Conservation (phyloP, 257 asterid species). For the Penstemon davidsonii region DNA sequence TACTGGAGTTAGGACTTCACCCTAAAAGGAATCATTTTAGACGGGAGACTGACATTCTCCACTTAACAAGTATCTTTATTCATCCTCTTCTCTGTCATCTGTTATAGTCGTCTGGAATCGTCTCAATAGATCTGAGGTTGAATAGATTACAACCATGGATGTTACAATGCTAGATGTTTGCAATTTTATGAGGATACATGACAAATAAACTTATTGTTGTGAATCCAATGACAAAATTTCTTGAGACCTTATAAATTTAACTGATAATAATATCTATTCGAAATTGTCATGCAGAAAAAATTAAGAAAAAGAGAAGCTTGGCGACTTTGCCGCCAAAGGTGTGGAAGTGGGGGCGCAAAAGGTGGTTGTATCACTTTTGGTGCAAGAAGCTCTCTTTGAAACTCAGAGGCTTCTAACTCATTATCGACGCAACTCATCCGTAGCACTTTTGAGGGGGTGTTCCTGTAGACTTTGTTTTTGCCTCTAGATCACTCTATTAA, state of each 20-base stretch:
- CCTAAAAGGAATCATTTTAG: no score
- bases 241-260: neutral
- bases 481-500: no score
- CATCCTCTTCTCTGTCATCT: no score
- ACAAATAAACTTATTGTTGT: neutral
- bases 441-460: no score
- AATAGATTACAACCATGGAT: no score
- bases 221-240: neutral
- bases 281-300: constrained; percentile 47
- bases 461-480: no score
- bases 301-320: constrained; percentile 44
- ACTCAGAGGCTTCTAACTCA: constrained; percentile 30
- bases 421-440: neutral
- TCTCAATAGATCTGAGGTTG: no score
- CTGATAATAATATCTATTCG: constrained; percentile 13
- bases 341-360: constrained; percentile 79
- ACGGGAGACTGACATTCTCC: no score
- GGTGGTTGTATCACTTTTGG: constrained; percentile 52
- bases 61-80: no score
- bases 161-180: neutral
- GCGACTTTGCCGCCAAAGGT: constrained; percentile 48
- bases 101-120: no score
- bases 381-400: constrained; percentile 45
- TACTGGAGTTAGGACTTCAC: no score
- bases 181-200: neutral